These are phyloP conservation scores for Solanum clarkiae DNA, from an alignment of 257 asterid species.

Conservation along the genomic window DNA sequence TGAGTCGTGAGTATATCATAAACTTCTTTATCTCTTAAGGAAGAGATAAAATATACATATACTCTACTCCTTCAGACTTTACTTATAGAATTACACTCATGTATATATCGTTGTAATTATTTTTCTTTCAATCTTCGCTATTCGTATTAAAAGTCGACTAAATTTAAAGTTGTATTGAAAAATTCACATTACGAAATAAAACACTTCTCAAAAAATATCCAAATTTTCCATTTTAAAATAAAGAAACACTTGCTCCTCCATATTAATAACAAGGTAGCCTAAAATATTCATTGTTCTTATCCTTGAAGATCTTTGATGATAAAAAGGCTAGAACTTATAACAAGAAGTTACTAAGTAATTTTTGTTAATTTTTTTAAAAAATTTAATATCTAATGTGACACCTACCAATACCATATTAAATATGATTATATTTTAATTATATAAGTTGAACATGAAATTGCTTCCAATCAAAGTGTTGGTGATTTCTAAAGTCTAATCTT, in stretches of 20 bases:
- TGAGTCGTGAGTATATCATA: no score
- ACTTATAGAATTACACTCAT: neutral
- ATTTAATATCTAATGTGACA: neutral
- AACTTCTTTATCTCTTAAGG: no score
- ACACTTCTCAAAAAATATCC: no score
- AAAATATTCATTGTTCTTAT: neutral
- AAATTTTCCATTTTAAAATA: no score
- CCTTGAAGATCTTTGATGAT: neutral
- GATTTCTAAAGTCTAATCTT: neutral
- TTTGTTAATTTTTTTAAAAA: neutral
- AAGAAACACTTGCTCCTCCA: no score
- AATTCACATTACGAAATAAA: neutral
- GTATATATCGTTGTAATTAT: no score
- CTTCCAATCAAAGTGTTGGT: neutral
- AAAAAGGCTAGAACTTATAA: neutral
- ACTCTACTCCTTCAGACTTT: neutral
- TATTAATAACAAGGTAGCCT: neutral
- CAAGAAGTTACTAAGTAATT: neutral
- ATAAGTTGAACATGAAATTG: neutral
- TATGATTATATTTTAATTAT: neutral
- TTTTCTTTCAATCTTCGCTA: no score
- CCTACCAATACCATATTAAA: neutral
- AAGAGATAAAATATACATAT: no score
- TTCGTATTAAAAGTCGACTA: no score
- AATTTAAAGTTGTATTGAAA: no score